Evolutionary conservation across 768 basidiomycete species (phyloP), one percentile per base, ranked within the genome.

Genomic region (Rubroboletus pulcherrimus): DNA sequence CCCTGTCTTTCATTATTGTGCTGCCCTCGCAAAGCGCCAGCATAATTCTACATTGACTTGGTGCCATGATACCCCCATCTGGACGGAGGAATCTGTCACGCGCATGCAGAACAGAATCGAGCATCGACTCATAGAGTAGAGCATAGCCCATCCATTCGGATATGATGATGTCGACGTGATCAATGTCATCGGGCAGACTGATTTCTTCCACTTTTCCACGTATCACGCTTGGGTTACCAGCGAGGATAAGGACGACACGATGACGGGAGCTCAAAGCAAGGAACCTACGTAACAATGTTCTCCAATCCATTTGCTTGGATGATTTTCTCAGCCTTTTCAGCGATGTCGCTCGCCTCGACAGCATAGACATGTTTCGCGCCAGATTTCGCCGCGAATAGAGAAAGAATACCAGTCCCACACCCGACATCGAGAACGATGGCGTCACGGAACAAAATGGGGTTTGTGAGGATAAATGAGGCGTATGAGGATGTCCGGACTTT

Each of bases 91-190:
- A 98, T 21, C 87, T 81, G 70, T 98, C 93, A 17, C 96, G 81
- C 0, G 96, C 96, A 57, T 77, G 74, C 19, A 99, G 76, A 17
- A 99, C 96, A 2, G 94, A 96, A 71, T 98, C 96, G 34, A 98
- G 81, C 96, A 99, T 98, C 41, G 89, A 91, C 72, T 99, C 96
- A 71, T 98, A 98, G 21, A 98, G 80, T 24, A 93, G 76, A 1
- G 86, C 87, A 65, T 92, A 93, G 15, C 86, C 93, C 96, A 98
- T 98, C 96, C 96, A 98, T 72, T 99, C 96, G 5, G 93, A 95
- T 49, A 98, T 77, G 70, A 99, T 94, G 56, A 99, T 82, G 69
- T 99, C 96, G 24, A 98, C 96, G 50, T 91, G 77, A 10, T 81
- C 75, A 47, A 87, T 74, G 50, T 74, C 82, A 49, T 86, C 85